Base-by-base conservation (phyloP, 2,329 filamentous ascomycete species). In the Claviceps fusiformis region DNA sequence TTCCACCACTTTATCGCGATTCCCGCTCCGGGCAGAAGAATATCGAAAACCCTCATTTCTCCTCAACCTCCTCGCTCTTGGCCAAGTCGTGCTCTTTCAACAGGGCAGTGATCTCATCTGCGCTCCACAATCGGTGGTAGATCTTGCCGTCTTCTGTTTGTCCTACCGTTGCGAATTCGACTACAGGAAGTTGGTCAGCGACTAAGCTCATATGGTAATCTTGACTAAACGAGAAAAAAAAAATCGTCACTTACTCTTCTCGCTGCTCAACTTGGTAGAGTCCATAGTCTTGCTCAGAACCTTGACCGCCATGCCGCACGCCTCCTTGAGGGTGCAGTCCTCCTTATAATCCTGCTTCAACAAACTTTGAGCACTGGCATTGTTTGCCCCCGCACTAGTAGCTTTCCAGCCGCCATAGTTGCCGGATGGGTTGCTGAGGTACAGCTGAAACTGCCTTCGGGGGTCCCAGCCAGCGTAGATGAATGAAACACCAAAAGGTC, bases 201-300 rank as follows among this genome's bases (percentile, higher is more conserved):
- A 2, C 11, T 19, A 13, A 29, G 1, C 24, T 29, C 9, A 11
- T 17, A 15, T 43, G 13, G 1, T 13, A 3, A 27, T 29, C 2
- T 27, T 19, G 19, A n/a, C 49, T 7, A 24, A 45, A 45, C 17
- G 10, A 45, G 24, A 33, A 48, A 33, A 31, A 29, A 47, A 19
- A 6, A 43, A 6, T 8, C 39, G 76, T 82, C 4, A 78, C 88
- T 72, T 75, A 95, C 91, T 95, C 82, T 98, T 98, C 80, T 98
- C 93, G 68, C 90, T 95, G 77, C 90, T 96, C 68, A 98, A 75
- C 79, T 96, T 98, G 54, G 92, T 97, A 55, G 91, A 95, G 71
- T 98, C 93, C 95, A 98, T 98, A 6, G 93, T 98, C 84, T 98
- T 98, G 81, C 93, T 97, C 62, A 98, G 75, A 60, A 98, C 93